Evolutionary conservation across 441 rosid genomes (phyloP).

Genomic region (Croton laevigatus): DNA sequence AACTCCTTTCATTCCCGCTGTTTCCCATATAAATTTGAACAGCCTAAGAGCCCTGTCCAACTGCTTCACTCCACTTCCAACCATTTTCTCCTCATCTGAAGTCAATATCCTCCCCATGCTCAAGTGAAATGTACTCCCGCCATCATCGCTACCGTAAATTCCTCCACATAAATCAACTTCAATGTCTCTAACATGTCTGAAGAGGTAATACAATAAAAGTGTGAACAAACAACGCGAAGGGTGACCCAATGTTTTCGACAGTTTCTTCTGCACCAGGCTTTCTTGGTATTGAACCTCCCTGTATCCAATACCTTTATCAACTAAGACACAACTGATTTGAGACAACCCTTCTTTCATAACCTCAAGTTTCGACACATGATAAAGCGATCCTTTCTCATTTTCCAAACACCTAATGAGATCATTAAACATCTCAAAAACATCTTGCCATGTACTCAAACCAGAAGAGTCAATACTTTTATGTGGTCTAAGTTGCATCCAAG

Average conservation of each 20-base stretch:
- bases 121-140: conserved; percentile 32
- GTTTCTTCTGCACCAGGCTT: conserved; percentile 59
- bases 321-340: conserved; percentile 59
- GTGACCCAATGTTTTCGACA: conserved; percentile 59
- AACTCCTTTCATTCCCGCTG: conserved; percentile 56
- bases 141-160: conserved; percentile 29
- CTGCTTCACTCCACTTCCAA: conserved; percentile 65
- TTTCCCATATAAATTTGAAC: conserved; percentile 66
- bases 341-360: conserved; percentile 82
- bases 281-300: conserved; percentile 66
- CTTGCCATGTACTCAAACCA: conserved; percentile 58
- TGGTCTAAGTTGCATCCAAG: conserved; percentile 71
- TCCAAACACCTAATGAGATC: conserved; percentile 58
- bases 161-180: conserved; percentile 71
- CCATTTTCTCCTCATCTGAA: conserved; percentile 48
- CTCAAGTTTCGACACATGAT: conserved; percentile 56
- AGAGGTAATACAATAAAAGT: conserved; percentile 65
- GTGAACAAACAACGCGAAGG: conserved; percentile 76
- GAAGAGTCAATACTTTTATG: conserved; percentile 33
- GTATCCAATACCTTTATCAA: conserved; percentile 63
- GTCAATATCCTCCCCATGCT: conserved; percentile 68
- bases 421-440: conserved; percentile 72
- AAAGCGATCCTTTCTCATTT: conserved; percentile 37
- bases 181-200: conserved; percentile 58
- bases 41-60: conserved; percentile 62